phyloP scores from a whole-genome alignment of 768 basidiomycete genomes.

The Paxillus rubicundulus region DNA sequence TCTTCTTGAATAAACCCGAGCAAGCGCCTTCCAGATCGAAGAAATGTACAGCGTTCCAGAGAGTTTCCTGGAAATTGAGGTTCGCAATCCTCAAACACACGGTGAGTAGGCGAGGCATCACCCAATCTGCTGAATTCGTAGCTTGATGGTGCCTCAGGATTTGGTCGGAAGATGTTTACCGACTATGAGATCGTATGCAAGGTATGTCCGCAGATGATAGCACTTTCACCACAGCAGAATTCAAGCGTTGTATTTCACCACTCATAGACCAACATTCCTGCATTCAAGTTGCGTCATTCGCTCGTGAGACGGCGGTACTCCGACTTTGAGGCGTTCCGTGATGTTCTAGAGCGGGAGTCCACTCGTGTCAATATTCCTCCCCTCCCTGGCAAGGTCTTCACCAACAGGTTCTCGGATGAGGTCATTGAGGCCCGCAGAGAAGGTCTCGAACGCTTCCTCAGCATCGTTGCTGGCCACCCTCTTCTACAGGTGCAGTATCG shows the following conservation, averaged over 20 bases:
- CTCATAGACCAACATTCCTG: constrained; percentile 92
- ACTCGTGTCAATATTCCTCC: constrained; percentile 97
- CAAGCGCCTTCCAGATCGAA: constrained; percentile 66
- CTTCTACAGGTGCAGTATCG: constrained; percentile 73
- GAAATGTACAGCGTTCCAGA: constrained; percentile 99
- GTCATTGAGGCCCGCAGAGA: constrained; percentile 91
- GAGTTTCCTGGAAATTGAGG: constrained; percentile 96
- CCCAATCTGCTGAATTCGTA: background rate
- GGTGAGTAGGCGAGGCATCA: constrained; percentile 42
- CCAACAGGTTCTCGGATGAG: constrained; percentile 96
- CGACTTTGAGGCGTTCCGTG: constrained; percentile 95
- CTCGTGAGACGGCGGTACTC: constrained; percentile 86
- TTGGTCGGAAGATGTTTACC: constrained; percentile 98
- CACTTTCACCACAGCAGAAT: constrained; percentile 1
- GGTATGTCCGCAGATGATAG: constrained; percentile 39
- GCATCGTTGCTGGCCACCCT: constrained; percentile 96
- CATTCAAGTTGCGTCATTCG: constrained; percentile 95
- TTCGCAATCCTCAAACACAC: constrained; percentile 94
- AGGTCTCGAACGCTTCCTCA: constrained; percentile 91
- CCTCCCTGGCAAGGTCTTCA: constrained; percentile 97
- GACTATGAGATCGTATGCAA: constrained; percentile 99
- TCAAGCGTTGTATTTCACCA: background rate
- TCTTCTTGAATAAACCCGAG: constrained; percentile 31
- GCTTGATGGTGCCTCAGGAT: constrained; percentile 50
- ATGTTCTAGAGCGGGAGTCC: constrained; percentile 95